Percentiles rank a stretch among this genome's conserved stretches.
phyloP scores from a whole-genome alignment of 257 asterid genomes.

The Ilex aquifolium region DNA sequence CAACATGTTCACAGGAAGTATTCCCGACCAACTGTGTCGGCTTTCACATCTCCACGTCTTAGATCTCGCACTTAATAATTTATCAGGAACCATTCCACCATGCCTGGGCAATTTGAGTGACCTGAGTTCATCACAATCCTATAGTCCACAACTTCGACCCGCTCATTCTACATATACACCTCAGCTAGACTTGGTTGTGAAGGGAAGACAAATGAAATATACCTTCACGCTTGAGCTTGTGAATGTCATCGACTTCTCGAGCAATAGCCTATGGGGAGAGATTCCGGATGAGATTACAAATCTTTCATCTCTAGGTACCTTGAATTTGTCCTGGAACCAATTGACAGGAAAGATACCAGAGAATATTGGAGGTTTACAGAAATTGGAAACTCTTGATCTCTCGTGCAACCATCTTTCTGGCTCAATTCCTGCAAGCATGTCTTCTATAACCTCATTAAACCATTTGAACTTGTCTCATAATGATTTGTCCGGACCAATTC shows the following conservation, averaged over 20 bases:
- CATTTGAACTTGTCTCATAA: conserved; percentile 16
- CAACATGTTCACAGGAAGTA: conserved; percentile 11
- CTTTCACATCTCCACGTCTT: conserved; percentile 17
- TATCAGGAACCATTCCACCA: conserved; percentile 15
- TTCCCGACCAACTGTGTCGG: conserved; percentile 13
- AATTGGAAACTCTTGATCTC: conserved; percentile 18
- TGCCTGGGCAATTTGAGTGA: background rate
- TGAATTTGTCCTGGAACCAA: conserved; percentile 19
- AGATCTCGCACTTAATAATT: conserved; percentile 17
- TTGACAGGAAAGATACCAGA: background rate
- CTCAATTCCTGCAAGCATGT: conserved; percentile 12
- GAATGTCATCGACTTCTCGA: conserved; percentile 15
- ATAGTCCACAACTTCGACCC: background rate
- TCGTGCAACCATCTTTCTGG: conserved; percentile 14
- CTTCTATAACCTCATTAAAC: conserved; percentile 6
- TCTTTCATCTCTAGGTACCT: conserved; percentile 8
- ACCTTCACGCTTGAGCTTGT: conserved; percentile 10
- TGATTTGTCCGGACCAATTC: conserved; percentile 5
- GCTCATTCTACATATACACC: conserved; percentile 4
- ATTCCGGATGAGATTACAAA: conserved; percentile 6
- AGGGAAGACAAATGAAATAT: conserved; percentile 12
- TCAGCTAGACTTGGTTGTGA: conserved; percentile 12
- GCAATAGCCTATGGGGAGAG: conserved; percentile 6
- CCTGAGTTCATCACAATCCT: background rate
- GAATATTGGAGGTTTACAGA: conserved; percentile 5